Conservation (phyloP, 345 rosid species). For the Combretum micranthum region DNA sequence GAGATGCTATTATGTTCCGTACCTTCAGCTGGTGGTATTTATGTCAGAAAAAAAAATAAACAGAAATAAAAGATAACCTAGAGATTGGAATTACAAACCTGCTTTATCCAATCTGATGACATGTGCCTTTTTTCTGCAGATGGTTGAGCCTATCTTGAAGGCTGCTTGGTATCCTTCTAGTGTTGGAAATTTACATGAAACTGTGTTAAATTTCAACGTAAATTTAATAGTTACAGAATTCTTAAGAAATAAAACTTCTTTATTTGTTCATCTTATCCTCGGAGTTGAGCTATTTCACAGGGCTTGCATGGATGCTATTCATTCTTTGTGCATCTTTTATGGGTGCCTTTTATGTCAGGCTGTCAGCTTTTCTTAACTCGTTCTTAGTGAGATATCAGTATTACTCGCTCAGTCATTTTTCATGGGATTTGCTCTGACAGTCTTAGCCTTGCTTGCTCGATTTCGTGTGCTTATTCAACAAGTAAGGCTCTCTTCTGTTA, state of each 20-base stretch:
- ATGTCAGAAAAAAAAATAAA: too few species aligned
- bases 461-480: constrained; percentile 85
- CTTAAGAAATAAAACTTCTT: background rate
- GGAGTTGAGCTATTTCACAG: background rate
- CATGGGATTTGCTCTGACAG: constrained; percentile 60
- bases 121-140: constrained; percentile 37
- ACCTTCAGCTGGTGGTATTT: too few species aligned
- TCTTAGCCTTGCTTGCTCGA: constrained; percentile 81
- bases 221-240: too few species aligned
- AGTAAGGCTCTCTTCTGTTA: constrained; percentile 33
- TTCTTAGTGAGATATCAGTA: constrained; percentile 53
- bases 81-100: too few species aligned
- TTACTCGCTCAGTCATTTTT: constrained; percentile 85
- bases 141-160: constrained; percentile 83
- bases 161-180: constrained; percentile 67
- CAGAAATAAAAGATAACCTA: too few species aligned
- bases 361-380: constrained; percentile 24
- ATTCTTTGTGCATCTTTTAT: background rate
- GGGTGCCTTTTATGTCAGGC: background rate
- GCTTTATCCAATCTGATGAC: too few species aligned
- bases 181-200: background rate
- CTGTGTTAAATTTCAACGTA: background rate
- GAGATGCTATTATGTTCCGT: too few species aligned
- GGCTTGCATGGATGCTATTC: background rate
- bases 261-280: background rate